Conservation (phyloP, 2,329 filamentous ascomycete species). For the Colletotrichum cuscutae region DNA sequence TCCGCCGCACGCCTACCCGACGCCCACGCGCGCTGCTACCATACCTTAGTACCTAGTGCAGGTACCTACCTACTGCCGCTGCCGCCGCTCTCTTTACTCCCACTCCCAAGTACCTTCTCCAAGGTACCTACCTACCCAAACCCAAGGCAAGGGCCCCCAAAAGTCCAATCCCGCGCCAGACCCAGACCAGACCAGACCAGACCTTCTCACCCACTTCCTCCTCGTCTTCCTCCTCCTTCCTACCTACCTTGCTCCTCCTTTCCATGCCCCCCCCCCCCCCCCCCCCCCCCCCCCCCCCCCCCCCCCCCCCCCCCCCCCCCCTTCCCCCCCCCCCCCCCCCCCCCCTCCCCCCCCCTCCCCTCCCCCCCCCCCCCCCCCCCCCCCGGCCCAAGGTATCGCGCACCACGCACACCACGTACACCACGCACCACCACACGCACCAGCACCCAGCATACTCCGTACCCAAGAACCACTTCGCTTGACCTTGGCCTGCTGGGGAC, state of each 20-base stretch:
- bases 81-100: slow-evolving; percentile 5
- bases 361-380: slow-evolving; percentile 18
- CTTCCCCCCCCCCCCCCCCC: slow-evolving; percentile 10
- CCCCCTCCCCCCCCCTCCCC: slow-evolving; percentile 13
- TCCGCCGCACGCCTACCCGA: slow-evolving; percentile 5
- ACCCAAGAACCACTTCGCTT: slow-evolving; percentile 9
- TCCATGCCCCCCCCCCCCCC: slow-evolving; percentile 20
- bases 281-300: slow-evolving; percentile 25
- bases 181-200: no score
- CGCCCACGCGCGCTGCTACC: slow-evolving; percentile 30
- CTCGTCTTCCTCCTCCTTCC: slow-evolving; percentile 1
- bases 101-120: not conserved
- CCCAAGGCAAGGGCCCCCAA: no score
- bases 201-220: not conserved
- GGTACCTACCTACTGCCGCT: slow-evolving; percentile 7
- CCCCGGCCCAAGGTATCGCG: slow-evolving; percentile 6
- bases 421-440: not conserved
- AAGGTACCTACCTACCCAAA: no score
- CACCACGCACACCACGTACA: not conserved
- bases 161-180: no score
- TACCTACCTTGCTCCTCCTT: slow-evolving; percentile 15
- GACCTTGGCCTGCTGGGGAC: not conserved
- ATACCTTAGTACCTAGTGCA: slow-evolving; percentile 20
- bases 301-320: slow-evolving; percentile 26
- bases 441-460: not conserved